Evolutionary conservation across 495 filamentous ascomycete species (phyloP).

Genomic region (Staphylotrichum longicolle): DNA sequence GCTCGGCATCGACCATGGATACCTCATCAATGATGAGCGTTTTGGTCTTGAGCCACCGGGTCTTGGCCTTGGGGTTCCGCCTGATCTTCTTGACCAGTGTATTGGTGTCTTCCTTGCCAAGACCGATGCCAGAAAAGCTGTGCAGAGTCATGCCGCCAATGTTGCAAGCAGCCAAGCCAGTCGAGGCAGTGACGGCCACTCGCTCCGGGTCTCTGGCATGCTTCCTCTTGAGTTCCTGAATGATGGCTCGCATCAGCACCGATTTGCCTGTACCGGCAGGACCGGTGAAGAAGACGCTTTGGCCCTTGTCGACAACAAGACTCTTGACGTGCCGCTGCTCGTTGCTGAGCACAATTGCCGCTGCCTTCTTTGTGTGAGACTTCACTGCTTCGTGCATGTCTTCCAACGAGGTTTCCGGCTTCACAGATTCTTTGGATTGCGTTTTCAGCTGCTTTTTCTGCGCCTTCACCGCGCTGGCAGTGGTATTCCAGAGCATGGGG

Average conservation of each 20-base stretch:
- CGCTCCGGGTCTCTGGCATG: constrained; percentile 70
- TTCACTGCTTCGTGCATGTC: constrained; percentile 37
- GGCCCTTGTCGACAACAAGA: constrained; percentile 67
- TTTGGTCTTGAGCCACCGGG: constrained; percentile 83
- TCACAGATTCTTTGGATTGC: constrained; percentile 43
- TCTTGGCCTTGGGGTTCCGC: constrained; percentile 80
- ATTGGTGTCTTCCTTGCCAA: constrained; percentile 83
- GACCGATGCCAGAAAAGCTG: constrained; percentile 91
- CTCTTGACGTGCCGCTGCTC: constrained; percentile 84
- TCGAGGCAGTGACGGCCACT: constrained; percentile 91
- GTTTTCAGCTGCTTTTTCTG: constrained; percentile 74
- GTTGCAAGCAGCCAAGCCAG: constrained; percentile 93
- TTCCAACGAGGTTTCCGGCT: constrained; percentile 30
- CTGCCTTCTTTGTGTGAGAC: constrained; percentile 42
- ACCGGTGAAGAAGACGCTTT: constrained; percentile 97
- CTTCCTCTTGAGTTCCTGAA: constrained; percentile 72
- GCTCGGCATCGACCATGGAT: constrained; percentile 96
- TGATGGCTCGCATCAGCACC: constrained; percentile 88
- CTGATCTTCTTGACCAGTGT: constrained; percentile 90
- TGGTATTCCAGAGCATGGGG: constrained; percentile 69
- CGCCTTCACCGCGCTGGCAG: constrained; percentile 76
- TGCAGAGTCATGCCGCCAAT: constrained; percentile 94
- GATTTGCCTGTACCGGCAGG: constrained; percentile 98
- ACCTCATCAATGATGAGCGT: constrained; percentile 91
- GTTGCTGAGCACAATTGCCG: constrained; percentile 69